These are phyloP conservation scores for Psilocybe sp. DNA, from an alignment of 768 basidiomycete species.

Conservation along the genomic window DNA sequence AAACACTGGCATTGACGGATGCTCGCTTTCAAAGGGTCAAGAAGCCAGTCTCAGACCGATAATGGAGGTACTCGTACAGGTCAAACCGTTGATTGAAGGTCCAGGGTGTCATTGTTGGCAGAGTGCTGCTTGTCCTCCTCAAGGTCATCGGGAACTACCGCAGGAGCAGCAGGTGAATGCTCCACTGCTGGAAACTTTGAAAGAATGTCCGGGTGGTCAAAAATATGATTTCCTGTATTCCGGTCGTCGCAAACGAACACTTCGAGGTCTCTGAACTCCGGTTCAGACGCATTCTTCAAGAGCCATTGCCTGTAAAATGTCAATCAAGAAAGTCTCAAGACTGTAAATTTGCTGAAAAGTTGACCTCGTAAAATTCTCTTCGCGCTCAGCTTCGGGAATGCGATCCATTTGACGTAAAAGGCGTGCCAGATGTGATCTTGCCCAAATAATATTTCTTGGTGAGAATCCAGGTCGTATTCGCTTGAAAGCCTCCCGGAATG, in stretches of 20 bases:
- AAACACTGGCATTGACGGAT: too few relatives aligned
- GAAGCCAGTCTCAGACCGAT: too few relatives aligned
- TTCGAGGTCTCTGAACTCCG: not conserved
- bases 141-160: too few relatives aligned
- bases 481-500: constrained; percentile 4
- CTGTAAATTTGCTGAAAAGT: not conserved
- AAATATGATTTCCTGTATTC: constrained; percentile 7
- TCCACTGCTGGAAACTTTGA: too few relatives aligned
- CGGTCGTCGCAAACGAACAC: constrained; percentile 3
- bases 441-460: constrained; percentile 8
- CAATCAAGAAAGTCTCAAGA: not conserved
- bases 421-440: constrained; percentile 5
- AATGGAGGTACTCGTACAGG: too few relatives aligned
- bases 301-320: constrained; percentile 5
- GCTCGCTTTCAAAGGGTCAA: too few relatives aligned
- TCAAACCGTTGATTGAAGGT: too few relatives aligned
- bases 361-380: constrained; percentile 9
- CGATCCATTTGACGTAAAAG: constrained; percentile 1
- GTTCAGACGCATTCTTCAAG: not conserved
- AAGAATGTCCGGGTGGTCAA: constrained; percentile 8
- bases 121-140: too few relatives aligned
- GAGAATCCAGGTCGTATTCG: not conserved
- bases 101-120: too few relatives aligned
- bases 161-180: too few relatives aligned
- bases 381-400: constrained; percentile 4